Evolutionary conservation across 164 flowering plant species (phyloP), one percentile per base, ranked within the genome.

Genomic region (Magnolia officinalis): DNA sequence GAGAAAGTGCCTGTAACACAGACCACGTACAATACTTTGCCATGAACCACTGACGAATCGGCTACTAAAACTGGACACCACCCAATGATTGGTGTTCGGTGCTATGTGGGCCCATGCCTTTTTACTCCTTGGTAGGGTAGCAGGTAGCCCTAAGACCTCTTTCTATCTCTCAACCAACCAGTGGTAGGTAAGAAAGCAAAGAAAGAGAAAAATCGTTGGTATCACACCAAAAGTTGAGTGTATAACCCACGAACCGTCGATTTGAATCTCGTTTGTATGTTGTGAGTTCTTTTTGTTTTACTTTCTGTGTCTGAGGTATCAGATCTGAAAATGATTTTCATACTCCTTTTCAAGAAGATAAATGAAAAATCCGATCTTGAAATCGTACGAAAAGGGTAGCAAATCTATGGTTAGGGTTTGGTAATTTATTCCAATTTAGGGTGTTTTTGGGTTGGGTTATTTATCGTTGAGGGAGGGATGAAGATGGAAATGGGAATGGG

Each of bases 401-500:
- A 55, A 55, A 55, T 16, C 16, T 19, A 45, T 18, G 21, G 49
- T 67, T 1, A 19, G 29, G 50, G 21, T 65, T 82, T 71, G 72
- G 51, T 1, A 51, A 67, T 70, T 63, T 37, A 37, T 37, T 37
- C 45, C 45, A 37, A 37, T 37, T 72, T 64, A 74, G 67, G 24
- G 16, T 72, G 78, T 67, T 63, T 26, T 49, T 78, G 8, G 58
- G 70, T 73, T 24, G 63, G 50, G 69, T 63, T 65, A 21, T 70
- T 72, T 69, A 59, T 37, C 6, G 72, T 14, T 5, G 72, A 50
- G 80, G 78, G 50, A 49, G 81, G 58, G 75, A 89, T 85, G 90
- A 85, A 83, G 83, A 73, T 77, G 65, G 91, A 86, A 78, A 65
- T 77, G 73, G 86, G 80, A 51, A 79, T 84, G 78, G 50, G 70